Conservation (phyloP, 805 yeast genomes). For the Jamesozyma gamospora region DNA sequence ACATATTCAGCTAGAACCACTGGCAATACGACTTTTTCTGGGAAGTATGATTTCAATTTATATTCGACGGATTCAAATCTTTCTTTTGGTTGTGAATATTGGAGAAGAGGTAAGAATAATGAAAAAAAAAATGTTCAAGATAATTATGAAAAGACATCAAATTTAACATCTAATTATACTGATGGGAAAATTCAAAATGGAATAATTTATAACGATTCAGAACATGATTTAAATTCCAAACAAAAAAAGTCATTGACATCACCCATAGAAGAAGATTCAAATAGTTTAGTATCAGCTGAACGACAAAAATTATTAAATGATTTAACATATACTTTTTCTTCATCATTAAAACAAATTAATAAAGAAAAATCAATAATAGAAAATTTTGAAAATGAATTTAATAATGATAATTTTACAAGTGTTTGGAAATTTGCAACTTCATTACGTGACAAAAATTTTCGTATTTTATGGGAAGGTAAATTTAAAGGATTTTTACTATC, state of each 20-base stretch:
- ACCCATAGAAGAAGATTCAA: not conserved
- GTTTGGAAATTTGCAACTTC: constrained; percentile 69
- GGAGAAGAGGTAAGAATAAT: constrained; percentile 30
- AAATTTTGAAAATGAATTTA: constrained; percentile 41
- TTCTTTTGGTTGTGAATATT: constrained; percentile 77
- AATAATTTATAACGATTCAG: not conserved
- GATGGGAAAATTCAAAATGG: not conserved
- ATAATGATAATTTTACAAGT: constrained; percentile 49
- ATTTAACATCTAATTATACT: not conserved
- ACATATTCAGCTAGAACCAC: constrained; percentile 81
- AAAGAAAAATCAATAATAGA: constrained; percentile 37
- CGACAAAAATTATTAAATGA: constrained; percentile 19
- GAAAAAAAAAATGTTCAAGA: not conserved
- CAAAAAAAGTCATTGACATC: not conserved
- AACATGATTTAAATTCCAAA: not conserved
- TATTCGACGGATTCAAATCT: constrained; percentile 85
- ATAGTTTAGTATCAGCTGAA: not conserved
- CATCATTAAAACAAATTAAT: constrained; percentile 24
- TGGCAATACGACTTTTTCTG: constrained; percentile 62
- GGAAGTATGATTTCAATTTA: constrained; percentile 79
- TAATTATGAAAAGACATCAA: constrained; percentile 1
- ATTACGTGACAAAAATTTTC: constrained; percentile 48
- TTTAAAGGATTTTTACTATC: constrained; percentile 68
- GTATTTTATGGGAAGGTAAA: constrained; percentile 80
- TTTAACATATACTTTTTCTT: constrained; percentile 23